Evolutionary conservation across 352 stramenopile species (phyloP).

Genomic region (Phytopythium vexans): DNA sequence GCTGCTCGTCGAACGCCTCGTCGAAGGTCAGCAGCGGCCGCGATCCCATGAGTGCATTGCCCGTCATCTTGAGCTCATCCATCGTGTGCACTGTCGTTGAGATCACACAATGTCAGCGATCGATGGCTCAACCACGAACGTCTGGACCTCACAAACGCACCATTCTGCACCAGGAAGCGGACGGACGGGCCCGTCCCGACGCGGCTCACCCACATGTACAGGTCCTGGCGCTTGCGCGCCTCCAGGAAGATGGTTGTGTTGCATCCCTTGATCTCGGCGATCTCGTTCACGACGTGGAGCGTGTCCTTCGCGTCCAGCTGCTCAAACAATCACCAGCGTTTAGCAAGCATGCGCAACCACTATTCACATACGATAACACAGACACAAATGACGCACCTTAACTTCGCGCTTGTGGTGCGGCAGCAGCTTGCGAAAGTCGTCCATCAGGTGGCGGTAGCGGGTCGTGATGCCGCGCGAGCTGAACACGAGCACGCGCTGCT

Average conservation of each 20-base stretch:
- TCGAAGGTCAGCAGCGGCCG: constrained; percentile 98
- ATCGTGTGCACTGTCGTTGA: constrained; percentile 95
- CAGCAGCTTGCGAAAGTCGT: constrained; percentile 97
- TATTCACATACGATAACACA: too few relatives aligned
- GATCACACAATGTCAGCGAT: background rate
- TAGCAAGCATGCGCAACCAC: too few relatives aligned
- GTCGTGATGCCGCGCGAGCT: constrained; percentile 91
- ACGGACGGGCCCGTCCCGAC: constrained; percentile 94
- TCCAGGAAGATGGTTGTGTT: constrained; percentile 97
- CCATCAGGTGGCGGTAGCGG: constrained; percentile 97
- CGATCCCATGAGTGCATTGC: constrained; percentile 97
- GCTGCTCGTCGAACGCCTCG: constrained; percentile 85
- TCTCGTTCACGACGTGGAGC: constrained; percentile 96
- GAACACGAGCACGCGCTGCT: constrained; percentile 92
- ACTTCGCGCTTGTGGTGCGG: constrained; percentile 99
- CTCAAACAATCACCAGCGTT: constrained; percentile 1
- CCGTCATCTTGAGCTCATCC: constrained; percentile 99
- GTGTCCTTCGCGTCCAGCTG: constrained; percentile 94
- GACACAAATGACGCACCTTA: too few relatives aligned
- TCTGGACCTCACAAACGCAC: too few relatives aligned
- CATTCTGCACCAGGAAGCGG: constrained; percentile 98
- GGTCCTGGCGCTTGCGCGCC: constrained; percentile 96
- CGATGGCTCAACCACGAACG: background rate
- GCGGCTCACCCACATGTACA: constrained; percentile 98
- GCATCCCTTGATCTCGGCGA: constrained; percentile 98